Evolutionary conservation across 75 land plant species (phyloP).

Genomic region (Picea sitchensis): DNA sequence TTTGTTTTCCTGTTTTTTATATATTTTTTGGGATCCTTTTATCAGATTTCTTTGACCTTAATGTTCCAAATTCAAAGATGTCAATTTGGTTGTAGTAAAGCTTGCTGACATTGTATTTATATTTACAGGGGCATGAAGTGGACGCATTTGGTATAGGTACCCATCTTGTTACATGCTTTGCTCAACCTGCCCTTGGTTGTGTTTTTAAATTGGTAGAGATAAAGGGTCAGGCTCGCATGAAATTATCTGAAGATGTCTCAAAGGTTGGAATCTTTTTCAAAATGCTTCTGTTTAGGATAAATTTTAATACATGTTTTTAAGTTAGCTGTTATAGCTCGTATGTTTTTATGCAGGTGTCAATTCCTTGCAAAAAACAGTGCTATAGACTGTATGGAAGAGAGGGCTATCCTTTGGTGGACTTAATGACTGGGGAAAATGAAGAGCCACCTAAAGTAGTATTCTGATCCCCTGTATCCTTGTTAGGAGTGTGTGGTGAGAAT

Average conservation of each 20-base stretch:
- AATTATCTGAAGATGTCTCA: slow-evolving; percentile 91
- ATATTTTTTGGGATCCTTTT: neutral
- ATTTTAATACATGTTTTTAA: neutral
- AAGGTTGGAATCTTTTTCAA: slow-evolving; percentile 50
- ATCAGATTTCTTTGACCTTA: neutral
- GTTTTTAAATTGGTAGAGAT: slow-evolving; percentile 97
- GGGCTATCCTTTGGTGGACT: slow-evolving; percentile 87
- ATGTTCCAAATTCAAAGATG: neutral
- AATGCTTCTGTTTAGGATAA: slow-evolving; percentile 3
- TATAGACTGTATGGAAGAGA: slow-evolving; percentile 90
- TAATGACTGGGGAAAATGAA: slow-evolving; percentile 88
- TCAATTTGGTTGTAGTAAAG: neutral
- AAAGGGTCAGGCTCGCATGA: slow-evolving; percentile 91
- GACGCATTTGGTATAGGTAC: slow-evolving; percentile 99
- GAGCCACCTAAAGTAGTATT: slow-evolving; percentile 74
- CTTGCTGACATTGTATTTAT: neutral
- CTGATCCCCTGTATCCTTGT: neutral
- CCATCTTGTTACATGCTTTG: slow-evolving; percentile 88
- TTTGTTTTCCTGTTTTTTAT: neutral
- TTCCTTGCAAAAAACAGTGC: slow-evolving; percentile 89
- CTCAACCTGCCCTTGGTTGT: slow-evolving; percentile 97
- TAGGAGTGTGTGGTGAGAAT: neutral
- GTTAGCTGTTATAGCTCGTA: neutral
- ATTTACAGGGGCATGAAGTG: slow-evolving; percentile 85
- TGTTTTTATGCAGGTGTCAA: slow-evolving; percentile 70